A percentile compares a stretch with the other conserved stretches of the same genome.
Evolutionary conservation across 257 asterid species (phyloP).

Genomic region (Cinchona pubescens): DNA sequence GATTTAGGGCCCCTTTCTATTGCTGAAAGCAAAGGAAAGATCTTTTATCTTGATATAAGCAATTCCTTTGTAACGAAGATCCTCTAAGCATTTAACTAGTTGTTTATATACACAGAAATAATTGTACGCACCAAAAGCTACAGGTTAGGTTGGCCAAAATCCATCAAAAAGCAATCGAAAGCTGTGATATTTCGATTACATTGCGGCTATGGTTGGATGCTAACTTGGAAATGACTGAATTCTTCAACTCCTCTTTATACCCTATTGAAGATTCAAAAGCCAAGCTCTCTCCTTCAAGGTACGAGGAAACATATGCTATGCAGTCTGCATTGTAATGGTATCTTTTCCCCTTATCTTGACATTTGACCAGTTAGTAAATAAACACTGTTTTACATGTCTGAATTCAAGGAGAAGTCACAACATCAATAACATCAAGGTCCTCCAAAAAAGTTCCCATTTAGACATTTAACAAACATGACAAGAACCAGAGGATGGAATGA

Average conservation of each 20-base stretch:
- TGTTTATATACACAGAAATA: not conserved
- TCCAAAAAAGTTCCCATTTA: slow-evolving; percentile 3
- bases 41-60: not conserved
- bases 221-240: not conserved
- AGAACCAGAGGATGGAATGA: not conserved
- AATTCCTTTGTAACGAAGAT: not conserved
- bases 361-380: not conserved
- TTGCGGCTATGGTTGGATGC: not conserved
- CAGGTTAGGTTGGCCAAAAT: not conserved
- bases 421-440: not conserved
- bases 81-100: not conserved
- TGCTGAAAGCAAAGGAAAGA: not conserved
- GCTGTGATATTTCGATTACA: too few species aligned
- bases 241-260: not conserved
- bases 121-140: not conserved
- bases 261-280: not conserved
- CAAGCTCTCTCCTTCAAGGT: not conserved
- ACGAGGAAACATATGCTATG: not conserved
- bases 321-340: not conserved
- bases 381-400: not conserved
- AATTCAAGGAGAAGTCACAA: not conserved
- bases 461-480: not conserved
- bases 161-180: not conserved
- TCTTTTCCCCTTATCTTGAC: not conserved
- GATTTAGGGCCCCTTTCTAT: not conserved